Conservation (phyloP, 106 monocot genomes). For the Dioscorea dumetorum region DNA sequence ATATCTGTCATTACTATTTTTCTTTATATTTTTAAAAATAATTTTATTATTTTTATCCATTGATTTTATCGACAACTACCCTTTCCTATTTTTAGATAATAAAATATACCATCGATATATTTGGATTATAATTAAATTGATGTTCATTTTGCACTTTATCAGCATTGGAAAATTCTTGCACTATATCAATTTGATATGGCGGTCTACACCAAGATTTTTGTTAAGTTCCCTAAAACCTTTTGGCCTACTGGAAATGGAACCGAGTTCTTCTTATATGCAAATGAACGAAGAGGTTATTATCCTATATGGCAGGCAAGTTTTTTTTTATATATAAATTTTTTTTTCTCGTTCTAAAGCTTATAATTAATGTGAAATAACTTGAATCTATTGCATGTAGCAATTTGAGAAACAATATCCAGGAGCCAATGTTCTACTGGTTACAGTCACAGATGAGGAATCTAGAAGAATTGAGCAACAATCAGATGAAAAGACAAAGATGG, state of each 20-base stretch:
- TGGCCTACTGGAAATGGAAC: slow-evolving; percentile 68
- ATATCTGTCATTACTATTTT: too few relatives aligned
- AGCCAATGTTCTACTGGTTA: slow-evolving; percentile 65
- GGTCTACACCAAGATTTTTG: slow-evolving; percentile 77
- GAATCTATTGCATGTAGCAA: slow-evolving; percentile 26
- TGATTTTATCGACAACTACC: too few relatives aligned
- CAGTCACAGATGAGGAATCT: slow-evolving; percentile 75
- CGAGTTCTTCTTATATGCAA: slow-evolving; percentile 67
- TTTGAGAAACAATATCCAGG: slow-evolving; percentile 62
- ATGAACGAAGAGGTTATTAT: slow-evolving; percentile 60
- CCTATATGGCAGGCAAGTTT: slow-evolving; percentile 50
- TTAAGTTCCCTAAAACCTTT: slow-evolving; percentile 66
- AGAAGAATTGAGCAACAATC: slow-evolving; percentile 75
- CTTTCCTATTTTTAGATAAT: too few relatives aligned
- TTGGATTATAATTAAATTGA: too few relatives aligned
- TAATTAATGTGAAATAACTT: neutral
- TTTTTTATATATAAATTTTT: too few relatives aligned
- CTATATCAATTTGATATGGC: slow-evolving; percentile 78
- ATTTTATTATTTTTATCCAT: too few relatives aligned
- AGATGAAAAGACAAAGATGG: slow-evolving; percentile 42
- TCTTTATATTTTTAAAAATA: too few relatives aligned
- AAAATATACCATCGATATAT: too few relatives aligned
- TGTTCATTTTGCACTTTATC: neutral
- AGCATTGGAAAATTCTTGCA: slow-evolving; percentile 61
- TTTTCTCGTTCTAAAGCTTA: neutral